Base-by-base conservation (phyloP, 805 yeast species). In the Soucietia sequanensis region DNA sequence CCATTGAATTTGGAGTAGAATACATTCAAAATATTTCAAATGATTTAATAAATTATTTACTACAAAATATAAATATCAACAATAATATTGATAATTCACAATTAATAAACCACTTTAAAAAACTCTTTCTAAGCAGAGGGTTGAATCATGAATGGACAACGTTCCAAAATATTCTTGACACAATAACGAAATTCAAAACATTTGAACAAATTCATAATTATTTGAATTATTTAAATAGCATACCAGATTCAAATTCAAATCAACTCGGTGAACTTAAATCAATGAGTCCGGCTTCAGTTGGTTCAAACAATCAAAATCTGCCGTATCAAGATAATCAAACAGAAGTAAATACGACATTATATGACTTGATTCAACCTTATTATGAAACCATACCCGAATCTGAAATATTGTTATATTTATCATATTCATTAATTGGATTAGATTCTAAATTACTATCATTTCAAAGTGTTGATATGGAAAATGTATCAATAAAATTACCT, bases 361-460 rank as follows among this genome's bases (percentile, higher is more conserved):
- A 15, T 21, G 42, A 42, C 25, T 12, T 42, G 5, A 46, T 45
- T n/a, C 36, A 44, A 13, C 64, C 62, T 10, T 60, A 57, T 48
- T 62, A 62, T 38, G 56, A 58, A 23, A 43, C 63, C 1, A 31
- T 58, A 16, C 47, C 52, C 5, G 69, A 63, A 43, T 52, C 48
- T 10, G 38, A 42, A 2, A 67, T 81, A 3, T 34, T 78, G 29
- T 58, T 64, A 26, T 68, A 65, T 43, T 58, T 81, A 3, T 66
- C 76, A 5, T 82, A 72, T 43, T 69, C 83, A 0, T 50, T 83
- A 29, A 51, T 75, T n/a, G 89, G 87, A 0, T 68, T 79, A 2
- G 81, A 81, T 19, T 77, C 87, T 3, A 72, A 70, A 21, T 41
- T 80, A 38, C 69, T 82, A 31, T 69, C 77, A 1, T 67, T 78